phyloP scores from a whole-genome alignment of 345 rosid genomes.

The Corchorus capsularis region DNA sequence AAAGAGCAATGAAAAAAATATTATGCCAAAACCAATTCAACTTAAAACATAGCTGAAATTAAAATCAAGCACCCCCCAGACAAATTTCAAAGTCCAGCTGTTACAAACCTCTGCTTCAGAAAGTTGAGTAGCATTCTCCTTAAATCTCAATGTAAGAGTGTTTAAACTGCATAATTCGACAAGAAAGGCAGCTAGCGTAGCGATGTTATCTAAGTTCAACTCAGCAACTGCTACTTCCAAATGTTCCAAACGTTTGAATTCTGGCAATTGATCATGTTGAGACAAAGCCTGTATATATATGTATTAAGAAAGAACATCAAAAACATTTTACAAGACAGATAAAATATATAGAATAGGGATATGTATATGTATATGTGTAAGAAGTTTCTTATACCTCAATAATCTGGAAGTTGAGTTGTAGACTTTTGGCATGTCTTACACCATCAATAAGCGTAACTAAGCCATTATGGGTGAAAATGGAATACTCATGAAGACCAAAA shows the following conservation, averaged over 20 bases:
- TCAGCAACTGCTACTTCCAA: not conserved
- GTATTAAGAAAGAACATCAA: too few species aligned
- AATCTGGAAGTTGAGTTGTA: not conserved
- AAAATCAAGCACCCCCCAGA: too few species aligned
- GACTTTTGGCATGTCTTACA: constrained; percentile 8
- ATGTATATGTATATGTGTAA: too few species aligned
- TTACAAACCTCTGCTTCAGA: not conserved
- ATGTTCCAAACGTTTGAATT: not conserved
- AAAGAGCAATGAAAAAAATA: constrained; percentile 25
- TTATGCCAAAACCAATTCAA: not conserved
- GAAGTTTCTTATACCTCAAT: not conserved
- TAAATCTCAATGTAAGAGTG: not conserved
- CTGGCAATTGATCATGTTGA: not conserved
- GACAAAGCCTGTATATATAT: not conserved
- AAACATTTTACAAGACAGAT: not conserved
- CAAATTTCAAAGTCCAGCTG: not conserved
- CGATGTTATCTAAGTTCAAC: not conserved
- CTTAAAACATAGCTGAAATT: too few species aligned
- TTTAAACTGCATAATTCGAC: not conserved
- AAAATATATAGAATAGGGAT: too few species aligned
- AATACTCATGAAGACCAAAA: too few species aligned
- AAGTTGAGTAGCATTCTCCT: not conserved
- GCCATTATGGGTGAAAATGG: not conserved
- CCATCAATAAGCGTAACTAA: not conserved
- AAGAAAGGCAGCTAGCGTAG: not conserved